phyloP scores from a whole-genome alignment of 495 filamentous ascomycete species.

The Poronia punctata region DNA sequence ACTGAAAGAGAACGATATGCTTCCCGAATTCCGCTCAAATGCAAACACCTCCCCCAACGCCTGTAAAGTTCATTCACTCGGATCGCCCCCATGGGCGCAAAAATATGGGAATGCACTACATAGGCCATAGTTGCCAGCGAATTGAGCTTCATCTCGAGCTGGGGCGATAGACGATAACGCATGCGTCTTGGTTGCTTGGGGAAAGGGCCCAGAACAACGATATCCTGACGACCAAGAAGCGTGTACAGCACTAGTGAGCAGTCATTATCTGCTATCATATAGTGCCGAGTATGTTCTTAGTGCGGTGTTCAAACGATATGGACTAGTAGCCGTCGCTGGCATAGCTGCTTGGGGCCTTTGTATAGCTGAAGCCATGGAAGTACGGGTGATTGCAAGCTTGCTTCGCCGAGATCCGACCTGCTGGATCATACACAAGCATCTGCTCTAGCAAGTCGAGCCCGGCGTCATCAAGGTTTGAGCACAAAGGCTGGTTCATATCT shows the following conservation, averaged over 20 bases:
- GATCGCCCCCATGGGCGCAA: neutral
- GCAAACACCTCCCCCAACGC: neutral
- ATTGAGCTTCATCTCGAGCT: conserved; percentile 7
- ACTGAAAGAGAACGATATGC: conserved; percentile 2
- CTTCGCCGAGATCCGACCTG: conserved; percentile 89
- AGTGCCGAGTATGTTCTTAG: neutral
- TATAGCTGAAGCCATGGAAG: conserved; percentile 71
- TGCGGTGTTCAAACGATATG: neutral
- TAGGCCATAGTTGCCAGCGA: neutral
- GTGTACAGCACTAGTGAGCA: neutral
- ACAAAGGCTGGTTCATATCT: conserved; percentile 48
- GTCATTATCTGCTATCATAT: neutral
- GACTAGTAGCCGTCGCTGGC: conserved; percentile 30
- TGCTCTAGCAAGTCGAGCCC: conserved; percentile 86
- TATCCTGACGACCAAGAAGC: conserved; percentile 9
- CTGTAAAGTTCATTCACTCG: conserved; percentile 4
- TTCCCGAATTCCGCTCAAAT: neutral
- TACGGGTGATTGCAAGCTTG: conserved; percentile 90
- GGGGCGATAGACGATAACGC: conserved; percentile 2
- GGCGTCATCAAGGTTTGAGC: conserved; percentile 55
- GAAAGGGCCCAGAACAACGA: neutral
- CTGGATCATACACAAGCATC: conserved; percentile 92
- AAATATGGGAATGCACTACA: conserved; percentile 2
- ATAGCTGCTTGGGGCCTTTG: conserved; percentile 30
- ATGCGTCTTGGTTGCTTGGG: conserved; percentile 4